A percentile compares a stretch with the other conserved stretches of the same genome.
Conservation (phyloP, 1,284 basidiomycete species). For the Xerocomus amazonicus region DNA sequence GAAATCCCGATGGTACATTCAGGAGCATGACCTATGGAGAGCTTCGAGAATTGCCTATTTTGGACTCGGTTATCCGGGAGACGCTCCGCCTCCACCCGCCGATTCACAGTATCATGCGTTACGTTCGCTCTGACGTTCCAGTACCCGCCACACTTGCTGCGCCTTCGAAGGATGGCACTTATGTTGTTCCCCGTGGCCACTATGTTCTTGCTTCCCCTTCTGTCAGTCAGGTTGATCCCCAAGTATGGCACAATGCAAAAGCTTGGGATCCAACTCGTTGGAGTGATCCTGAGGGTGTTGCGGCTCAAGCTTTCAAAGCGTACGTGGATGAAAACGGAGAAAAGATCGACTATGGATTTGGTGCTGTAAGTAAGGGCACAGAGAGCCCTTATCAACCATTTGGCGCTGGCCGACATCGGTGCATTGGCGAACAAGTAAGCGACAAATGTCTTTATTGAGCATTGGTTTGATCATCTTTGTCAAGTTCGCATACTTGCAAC, state of each 20-base stretch:
- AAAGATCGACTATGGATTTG: slow-evolving; percentile 96
- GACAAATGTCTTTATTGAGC: neutral
- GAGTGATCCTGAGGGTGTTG: slow-evolving; percentile 77
- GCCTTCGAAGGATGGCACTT: slow-evolving; percentile 68
- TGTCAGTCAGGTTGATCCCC: slow-evolving; percentile 85
- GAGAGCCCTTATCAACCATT: slow-evolving; percentile 94
- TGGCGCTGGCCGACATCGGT: slow-evolving; percentile 91
- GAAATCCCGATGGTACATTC: slow-evolving; percentile 77
- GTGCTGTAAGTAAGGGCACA: slow-evolving; percentile 88
- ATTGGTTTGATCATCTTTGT: slow-evolving; percentile 7
- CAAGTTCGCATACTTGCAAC: slow-evolving; percentile 93
- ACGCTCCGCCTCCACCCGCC: slow-evolving; percentile 91
- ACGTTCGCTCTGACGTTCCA: slow-evolving; percentile 80
- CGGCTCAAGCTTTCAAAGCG: slow-evolving; percentile 68
- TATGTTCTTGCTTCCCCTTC: slow-evolving; percentile 90
- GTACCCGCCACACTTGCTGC: slow-evolving; percentile 81
- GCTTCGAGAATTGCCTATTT: slow-evolving; percentile 75
- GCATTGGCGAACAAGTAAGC: slow-evolving; percentile 87
- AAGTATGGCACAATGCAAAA: slow-evolving; percentile 73
- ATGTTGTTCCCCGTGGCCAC: slow-evolving; percentile 89
- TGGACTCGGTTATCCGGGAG: slow-evolving; percentile 91
- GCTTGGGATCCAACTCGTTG: slow-evolving; percentile 85
- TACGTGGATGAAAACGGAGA: slow-evolving; percentile 77
- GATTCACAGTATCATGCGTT: slow-evolving; percentile 90
- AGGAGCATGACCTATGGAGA: slow-evolving; percentile 86